Conservation (phyloP, 805 yeast species). For the Candida anglica region DNA sequence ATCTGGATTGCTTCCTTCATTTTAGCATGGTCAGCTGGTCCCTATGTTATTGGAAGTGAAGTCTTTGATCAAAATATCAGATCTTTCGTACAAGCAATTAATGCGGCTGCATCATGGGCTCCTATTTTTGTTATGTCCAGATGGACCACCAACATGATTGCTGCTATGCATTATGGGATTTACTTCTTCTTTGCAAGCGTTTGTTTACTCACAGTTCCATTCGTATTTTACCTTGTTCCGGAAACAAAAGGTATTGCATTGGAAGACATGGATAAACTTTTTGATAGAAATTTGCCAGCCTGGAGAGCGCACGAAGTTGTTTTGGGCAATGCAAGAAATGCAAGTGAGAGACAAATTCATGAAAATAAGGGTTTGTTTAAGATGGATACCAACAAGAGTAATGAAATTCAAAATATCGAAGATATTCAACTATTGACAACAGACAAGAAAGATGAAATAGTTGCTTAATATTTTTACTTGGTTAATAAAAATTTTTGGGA, state of each 20-base stretch:
- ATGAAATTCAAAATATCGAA: slow-evolving; percentile 15
- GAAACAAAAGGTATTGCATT: slow-evolving; percentile 35
- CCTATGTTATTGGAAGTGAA: slow-evolving; percentile 37
- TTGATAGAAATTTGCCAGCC: slow-evolving; percentile 17
- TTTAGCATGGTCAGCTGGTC: slow-evolving; percentile 39
- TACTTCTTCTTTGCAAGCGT: slow-evolving; percentile 34
- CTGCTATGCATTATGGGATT: slow-evolving; percentile 30
- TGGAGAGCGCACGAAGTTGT: slow-evolving; percentile 18
- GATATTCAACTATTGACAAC: slow-evolving; percentile 6
- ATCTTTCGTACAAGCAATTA: slow-evolving; percentile 36
- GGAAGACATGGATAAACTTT: slow-evolving; percentile 24
- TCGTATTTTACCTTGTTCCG: slow-evolving; percentile 34
- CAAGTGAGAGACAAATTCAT: slow-evolving; percentile 9
- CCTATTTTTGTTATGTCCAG: slow-evolving; percentile 36
- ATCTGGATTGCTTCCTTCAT: slow-evolving; percentile 39
- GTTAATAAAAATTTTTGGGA: background rate
- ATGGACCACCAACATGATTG: slow-evolving; percentile 31
- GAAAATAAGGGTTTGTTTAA: slow-evolving; percentile 13
- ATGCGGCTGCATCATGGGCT: slow-evolving; percentile 38
- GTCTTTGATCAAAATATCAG: slow-evolving; percentile 38
- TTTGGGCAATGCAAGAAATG: slow-evolving; percentile 9
- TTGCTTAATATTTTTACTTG: background rate
- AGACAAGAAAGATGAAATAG: background rate
- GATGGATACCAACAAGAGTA: slow-evolving; percentile 16
- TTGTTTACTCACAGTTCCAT: slow-evolving; percentile 30